phyloP scores from a whole-genome alignment of 2,329 filamentous ascomycete species.

The Penicillium sp. region DNA sequence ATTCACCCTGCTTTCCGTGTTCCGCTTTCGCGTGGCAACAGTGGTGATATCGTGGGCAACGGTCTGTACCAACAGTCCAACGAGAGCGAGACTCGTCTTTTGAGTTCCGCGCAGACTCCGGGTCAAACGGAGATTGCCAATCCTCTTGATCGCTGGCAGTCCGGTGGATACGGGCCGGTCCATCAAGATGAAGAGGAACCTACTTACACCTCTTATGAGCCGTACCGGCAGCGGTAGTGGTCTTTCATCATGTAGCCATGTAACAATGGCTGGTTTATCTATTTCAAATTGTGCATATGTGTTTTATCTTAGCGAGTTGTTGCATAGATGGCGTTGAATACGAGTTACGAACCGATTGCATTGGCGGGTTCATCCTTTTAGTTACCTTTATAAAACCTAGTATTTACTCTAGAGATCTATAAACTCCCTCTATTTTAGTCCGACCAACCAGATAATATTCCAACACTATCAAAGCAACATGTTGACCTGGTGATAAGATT shows the following conservation, averaged over 20 bases:
- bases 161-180: slow-evolving; percentile 35
- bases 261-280: too few species aligned
- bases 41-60: slow-evolving; percentile 12
- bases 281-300: too few species aligned
- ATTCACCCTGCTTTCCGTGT: slow-evolving; percentile 37
- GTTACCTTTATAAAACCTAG: too few species aligned
- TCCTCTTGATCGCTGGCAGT: slow-evolving; percentile 33
- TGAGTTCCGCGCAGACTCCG: slow-evolving; percentile 34
- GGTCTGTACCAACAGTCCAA: slow-evolving; percentile 34
- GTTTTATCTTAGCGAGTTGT: too few species aligned
- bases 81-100: slow-evolving; percentile 38
- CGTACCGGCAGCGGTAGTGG: slow-evolving; percentile 26
- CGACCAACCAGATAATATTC: too few species aligned
- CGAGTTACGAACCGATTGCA: background rate
- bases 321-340: too few species aligned
- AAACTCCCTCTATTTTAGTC: too few species aligned
- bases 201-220: slow-evolving; percentile 32
- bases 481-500: too few species aligned
- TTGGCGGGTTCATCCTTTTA: background rate
- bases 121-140: slow-evolving; percentile 17
- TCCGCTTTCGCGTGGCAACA: slow-evolving; percentile 25
- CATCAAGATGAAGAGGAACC: slow-evolving; percentile 29
- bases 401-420: too few species aligned
- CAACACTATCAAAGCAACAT: too few species aligned
- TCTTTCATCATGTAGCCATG: background rate